Percentiles rank a stretch among this genome's conserved stretches.
Evolutionary conservation across 78 protist genomes (phyloP).

Genomic region (Chrysochromulina parva): DNA sequence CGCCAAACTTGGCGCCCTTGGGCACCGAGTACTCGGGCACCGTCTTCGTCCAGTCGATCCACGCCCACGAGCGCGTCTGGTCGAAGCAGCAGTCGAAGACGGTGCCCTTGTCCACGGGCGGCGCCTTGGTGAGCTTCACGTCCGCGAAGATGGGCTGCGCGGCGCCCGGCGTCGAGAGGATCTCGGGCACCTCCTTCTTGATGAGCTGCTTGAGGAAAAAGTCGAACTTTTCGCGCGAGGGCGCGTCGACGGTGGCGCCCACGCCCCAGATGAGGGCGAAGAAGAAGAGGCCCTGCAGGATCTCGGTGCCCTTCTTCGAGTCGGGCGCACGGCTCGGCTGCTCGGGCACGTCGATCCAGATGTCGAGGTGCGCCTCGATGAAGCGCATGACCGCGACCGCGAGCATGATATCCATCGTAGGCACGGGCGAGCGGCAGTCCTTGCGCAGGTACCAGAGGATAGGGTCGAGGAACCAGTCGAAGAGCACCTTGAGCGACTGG

Average conservation of each 20-base stretch:
- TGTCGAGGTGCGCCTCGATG: neutral
- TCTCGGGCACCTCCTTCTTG: conserved; percentile 14
- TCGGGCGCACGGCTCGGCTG: neutral
- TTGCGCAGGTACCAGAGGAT: conserved; percentile 8
- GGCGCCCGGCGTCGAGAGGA: conserved; percentile 1
- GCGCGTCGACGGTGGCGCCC: neutral
- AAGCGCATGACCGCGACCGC: conserved; percentile 34
- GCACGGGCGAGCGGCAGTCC: conserved; percentile 22
- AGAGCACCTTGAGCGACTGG: neutral
- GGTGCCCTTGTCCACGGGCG: conserved; percentile 23
- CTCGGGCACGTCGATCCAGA: neutral
- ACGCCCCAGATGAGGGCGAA: conserved; percentile 32
- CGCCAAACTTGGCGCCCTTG: conserved; percentile 38
- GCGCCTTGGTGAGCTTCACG: neutral
- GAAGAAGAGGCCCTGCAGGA: neutral
- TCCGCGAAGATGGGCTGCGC: neutral
- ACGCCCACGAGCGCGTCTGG: neutral
- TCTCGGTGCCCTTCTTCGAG: neutral
- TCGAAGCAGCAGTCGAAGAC: conserved; percentile 45
- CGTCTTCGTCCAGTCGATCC: conserved; percentile 42
- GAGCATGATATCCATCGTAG: neutral
- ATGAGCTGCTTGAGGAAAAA: neutral
- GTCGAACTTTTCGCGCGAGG: neutral
- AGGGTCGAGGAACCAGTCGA: conserved; percentile 32
- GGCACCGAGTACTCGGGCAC: conserved; percentile 7